These are phyloP conservation scores for Russula abietina DNA, from an alignment of 768 basidiomycete genomes.

Conservation along the genomic window DNA sequence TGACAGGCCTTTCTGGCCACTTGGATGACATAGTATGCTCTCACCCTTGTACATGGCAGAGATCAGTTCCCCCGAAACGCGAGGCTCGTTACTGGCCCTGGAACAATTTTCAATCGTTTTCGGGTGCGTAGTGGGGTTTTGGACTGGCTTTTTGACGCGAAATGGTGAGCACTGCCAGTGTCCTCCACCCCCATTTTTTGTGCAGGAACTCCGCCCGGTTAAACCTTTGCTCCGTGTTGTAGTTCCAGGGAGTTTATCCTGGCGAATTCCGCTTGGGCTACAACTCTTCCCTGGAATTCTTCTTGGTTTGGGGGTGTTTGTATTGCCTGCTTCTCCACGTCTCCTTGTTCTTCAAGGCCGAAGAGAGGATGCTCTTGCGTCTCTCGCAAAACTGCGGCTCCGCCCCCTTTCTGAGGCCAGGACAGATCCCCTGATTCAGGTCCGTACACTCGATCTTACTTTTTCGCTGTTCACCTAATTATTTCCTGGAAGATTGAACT, in stretches of 20 bases:
- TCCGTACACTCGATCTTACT: slow-evolving; percentile 19
- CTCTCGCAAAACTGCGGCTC: slow-evolving; percentile 52
- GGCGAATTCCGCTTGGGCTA: slow-evolving; percentile 70
- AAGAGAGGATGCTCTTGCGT: slow-evolving; percentile 50
- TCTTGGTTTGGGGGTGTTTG: slow-evolving; percentile 54
- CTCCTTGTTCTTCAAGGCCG: slow-evolving; percentile 51
- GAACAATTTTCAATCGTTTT: slow-evolving; percentile 79
- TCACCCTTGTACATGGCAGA: slow-evolving; percentile 79
- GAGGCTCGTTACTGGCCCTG: slow-evolving; percentile 72
- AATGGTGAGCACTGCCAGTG: slow-evolving; percentile 42
- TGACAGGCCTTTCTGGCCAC: slow-evolving; percentile 7
- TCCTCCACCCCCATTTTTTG: not conserved
- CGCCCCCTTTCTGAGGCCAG: slow-evolving; percentile 42
- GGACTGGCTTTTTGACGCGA: slow-evolving; percentile 73
- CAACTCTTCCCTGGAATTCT: slow-evolving; percentile 66
- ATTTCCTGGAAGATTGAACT: slow-evolving; percentile 50
- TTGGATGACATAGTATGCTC: slow-evolving; percentile 49
- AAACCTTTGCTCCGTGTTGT: slow-evolving; percentile 1
- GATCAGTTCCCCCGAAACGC: slow-evolving; percentile 73
- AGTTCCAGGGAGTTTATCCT: slow-evolving; percentile 63
- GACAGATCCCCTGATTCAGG: slow-evolving; percentile 49
- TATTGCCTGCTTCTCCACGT: slow-evolving; percentile 58
- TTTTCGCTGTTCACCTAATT: not conserved
- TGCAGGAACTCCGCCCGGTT: not conserved
- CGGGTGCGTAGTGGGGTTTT: slow-evolving; percentile 78